Conservation (phyloP, 495 filamentous ascomycete genomes). For the Parmelia sp. region DNA sequence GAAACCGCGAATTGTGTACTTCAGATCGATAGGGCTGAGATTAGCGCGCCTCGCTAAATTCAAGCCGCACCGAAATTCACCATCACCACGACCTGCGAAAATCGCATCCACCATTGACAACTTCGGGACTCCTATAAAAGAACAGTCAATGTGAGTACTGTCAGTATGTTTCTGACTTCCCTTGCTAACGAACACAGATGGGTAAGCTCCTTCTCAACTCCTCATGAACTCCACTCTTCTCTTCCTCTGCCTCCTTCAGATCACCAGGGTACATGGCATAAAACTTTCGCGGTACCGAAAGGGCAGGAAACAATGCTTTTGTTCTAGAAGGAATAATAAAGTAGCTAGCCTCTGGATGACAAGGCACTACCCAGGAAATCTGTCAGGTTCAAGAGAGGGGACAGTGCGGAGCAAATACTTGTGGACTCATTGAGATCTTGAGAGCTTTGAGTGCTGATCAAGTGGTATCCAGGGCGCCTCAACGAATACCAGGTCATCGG, state of each 20-base stretch:
- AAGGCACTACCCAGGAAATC: neutral
- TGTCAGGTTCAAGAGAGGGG: too few species aligned
- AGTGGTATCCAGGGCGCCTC: constrained; percentile 72
- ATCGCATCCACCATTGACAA: constrained; percentile 10
- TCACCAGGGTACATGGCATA: neutral
- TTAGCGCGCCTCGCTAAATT: constrained; percentile 25
- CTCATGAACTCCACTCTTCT: constrained; percentile 13
- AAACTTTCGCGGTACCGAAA: neutral
- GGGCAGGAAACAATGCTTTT: neutral
- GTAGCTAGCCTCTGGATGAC: too few species aligned
- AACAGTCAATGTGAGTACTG: constrained; percentile 8
- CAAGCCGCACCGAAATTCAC: constrained; percentile 22
- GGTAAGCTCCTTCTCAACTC: constrained; percentile 38
- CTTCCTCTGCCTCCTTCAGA: neutral
- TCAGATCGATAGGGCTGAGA: constrained; percentile 14
- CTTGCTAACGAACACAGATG: constrained; percentile 37
- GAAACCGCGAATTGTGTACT: neutral
- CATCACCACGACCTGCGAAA: constrained; percentile 14
- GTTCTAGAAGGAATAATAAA: neutral
- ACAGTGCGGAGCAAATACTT: neutral
- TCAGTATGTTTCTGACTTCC: neutral
- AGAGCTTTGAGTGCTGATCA: constrained; percentile 25
- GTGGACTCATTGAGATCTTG: constrained; percentile 7
- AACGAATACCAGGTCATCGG: constrained; percentile 99
- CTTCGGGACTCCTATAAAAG: neutral